Evolutionary conservation across 208 protist species (phyloP).

Genomic region (Angomonas ambiguus): DNA sequence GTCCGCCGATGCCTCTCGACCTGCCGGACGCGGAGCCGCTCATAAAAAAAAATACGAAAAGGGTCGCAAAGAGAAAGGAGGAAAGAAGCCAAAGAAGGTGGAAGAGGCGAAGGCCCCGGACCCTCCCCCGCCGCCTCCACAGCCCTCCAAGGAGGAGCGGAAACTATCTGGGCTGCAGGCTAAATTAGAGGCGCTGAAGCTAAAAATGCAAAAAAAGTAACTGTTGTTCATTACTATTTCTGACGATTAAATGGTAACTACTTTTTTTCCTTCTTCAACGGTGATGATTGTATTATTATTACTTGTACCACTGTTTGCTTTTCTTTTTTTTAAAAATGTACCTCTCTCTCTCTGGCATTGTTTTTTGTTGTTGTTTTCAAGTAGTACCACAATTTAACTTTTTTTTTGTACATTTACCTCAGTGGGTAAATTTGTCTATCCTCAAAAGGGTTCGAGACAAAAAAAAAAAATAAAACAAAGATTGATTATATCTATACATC

Average conservation of each 20-base stretch:
- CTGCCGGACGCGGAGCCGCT: background rate
- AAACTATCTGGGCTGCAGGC: constrained; percentile 83
- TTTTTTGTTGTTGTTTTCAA: background rate
- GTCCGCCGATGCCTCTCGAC: constrained; percentile 6
- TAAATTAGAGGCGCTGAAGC: constrained; percentile 67
- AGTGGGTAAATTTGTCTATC: too few relatives aligned
- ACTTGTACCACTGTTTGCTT: background rate
- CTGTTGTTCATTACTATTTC: background rate
- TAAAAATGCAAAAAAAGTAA: constrained; percentile 69
- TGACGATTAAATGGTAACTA: constrained; percentile 1
- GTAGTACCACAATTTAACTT: too few relatives aligned
- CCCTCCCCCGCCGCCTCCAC: constrained; percentile 32
- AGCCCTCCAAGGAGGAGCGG: constrained; percentile 69
- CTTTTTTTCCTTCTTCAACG: background rate
- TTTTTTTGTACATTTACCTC: too few relatives aligned
- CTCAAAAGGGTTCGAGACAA: too few relatives aligned
- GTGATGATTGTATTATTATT: background rate
- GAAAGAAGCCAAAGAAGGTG: constrained; percentile 13
- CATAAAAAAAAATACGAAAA: background rate
- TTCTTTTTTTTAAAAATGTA: too few relatives aligned
- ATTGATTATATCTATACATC: too few relatives aligned
- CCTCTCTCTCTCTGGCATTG: constrained; percentile 11
- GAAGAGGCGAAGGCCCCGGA: constrained; percentile 16
- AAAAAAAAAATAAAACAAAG: background rate
- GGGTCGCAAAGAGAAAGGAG: background rate